Conservation (phyloP, 306 rosid species). For the Cucurbita maxima region DNA sequence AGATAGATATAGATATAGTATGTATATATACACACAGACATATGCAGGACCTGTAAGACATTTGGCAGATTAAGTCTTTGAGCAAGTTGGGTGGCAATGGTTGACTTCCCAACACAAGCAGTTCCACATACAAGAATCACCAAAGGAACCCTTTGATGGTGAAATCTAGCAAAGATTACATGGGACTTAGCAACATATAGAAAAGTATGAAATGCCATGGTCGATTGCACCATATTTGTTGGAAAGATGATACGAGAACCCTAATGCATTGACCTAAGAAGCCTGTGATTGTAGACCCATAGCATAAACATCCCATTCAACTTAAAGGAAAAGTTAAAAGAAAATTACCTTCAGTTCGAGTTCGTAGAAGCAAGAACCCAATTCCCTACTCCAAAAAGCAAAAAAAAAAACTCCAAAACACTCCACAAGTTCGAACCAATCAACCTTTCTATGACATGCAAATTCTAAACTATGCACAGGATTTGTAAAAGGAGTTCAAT, state of each 20-base stretch:
- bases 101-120: constrained; percentile 95
- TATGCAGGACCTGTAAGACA: constrained; percentile 61
- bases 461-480: neutral
- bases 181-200: neutral
- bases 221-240: neutral
- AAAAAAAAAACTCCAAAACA: neutral
- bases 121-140: constrained; percentile 97
- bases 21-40: no score
- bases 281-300: neutral
- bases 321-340: neutral
- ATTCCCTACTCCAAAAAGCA: neutral
- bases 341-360: neutral
- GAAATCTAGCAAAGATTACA: constrained; percentile 44
- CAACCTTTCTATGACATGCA: neutral
- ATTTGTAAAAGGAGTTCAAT: neutral
- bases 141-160: constrained; percentile 89
- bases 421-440: neutral
- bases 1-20: neutral
- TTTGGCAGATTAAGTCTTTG: constrained; percentile 92
- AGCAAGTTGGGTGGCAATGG: constrained; percentile 93
- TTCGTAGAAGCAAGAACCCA: neutral
- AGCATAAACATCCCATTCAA: neutral
- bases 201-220: neutral
- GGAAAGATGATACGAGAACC: neutral
- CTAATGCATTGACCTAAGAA: neutral